Evolutionary conservation across 441 rosid genomes (phyloP), one percentile per base, ranked within the genome.

Genomic region (Arabidopsis hybrid): DNA sequence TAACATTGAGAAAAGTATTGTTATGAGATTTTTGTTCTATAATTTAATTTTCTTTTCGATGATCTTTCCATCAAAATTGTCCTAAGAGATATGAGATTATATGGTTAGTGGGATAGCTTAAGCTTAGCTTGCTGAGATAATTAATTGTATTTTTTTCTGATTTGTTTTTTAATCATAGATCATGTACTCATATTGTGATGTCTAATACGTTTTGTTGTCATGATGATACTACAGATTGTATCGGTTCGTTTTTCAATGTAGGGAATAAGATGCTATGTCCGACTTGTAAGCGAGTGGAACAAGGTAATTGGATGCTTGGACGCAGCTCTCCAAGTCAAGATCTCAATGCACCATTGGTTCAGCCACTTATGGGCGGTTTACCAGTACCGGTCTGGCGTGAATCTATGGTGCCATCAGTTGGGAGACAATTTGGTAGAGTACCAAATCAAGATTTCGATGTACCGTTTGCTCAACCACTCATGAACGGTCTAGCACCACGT

Each of bases 241-340:
- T 60, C 3, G 47, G 64, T 10, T 38, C 64, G 1, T 8, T 32
- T 6, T 60, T 60, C 8, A 60, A 60, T 39, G 32, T 4, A 38
- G 18, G 1, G 32, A 60, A 60, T 14, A 17, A 1, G 47, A 60
- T 60, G 64, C 29, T 17, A 12, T 60, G 64, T 60, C 64, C 64
- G 4, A 17, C 7, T 5, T 60, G 64, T 60, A 38, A 43, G 31
- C 42, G 12, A 11, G 9, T 60, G 3, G 64, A 60, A 60, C 31
- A 39, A 16, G 45, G 64, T 60, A 14, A 16, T 38, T 60, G 47
- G 64, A 10, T 38, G 16, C 17, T 36, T 10, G 63, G 45, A 39
- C 45, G 7, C n/a, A 42, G 64, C 5, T 7, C 47, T 38, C 64
- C 18, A 57, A 57, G 2, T 57, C 61, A 5, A 13, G 18, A 56